Conservation (phyloP, 306 rosid species). For the Begonia peltatifolia region DNA sequence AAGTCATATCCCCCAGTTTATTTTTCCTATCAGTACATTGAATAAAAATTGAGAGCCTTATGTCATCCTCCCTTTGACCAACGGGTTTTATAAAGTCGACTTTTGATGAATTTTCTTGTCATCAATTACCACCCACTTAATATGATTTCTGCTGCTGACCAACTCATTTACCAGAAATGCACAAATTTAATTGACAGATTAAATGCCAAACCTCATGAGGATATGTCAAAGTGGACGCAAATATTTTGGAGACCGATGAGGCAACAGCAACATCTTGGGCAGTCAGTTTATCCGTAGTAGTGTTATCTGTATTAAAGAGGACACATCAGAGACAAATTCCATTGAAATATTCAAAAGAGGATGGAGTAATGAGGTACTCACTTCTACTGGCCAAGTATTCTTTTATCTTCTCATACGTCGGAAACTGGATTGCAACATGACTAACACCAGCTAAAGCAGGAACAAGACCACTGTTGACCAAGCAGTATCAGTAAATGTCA, state of each 20-base stretch:
- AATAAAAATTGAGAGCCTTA: too few relatives aligned
- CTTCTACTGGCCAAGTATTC: slow-evolving; percentile 52
- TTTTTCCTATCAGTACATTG: too few relatives aligned
- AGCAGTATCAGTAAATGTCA: slow-evolving; percentile 8
- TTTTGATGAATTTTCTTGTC: too few relatives aligned
- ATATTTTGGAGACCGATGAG: slow-evolving; percentile 72
- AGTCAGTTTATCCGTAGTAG: slow-evolving; percentile 48
- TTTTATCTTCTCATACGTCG: slow-evolving; percentile 66
- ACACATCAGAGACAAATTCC: slow-evolving; percentile 1
- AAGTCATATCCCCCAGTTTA: too few relatives aligned
- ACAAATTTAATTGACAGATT: slow-evolving; percentile 6
- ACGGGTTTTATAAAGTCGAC: too few relatives aligned
- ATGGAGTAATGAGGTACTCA: slow-evolving; percentile 16
- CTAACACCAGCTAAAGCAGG: slow-evolving; percentile 90
- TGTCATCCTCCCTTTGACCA: too few relatives aligned
- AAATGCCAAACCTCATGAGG: slow-evolving; percentile 68
- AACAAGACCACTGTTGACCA: slow-evolving; percentile 57
- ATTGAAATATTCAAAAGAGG: neutral
- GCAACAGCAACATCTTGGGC: slow-evolving; percentile 83
- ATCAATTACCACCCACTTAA: too few relatives aligned
- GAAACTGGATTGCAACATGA: slow-evolving; percentile 87
- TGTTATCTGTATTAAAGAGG: slow-evolving; percentile 28
- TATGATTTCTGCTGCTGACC: neutral
- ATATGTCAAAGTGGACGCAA: slow-evolving; percentile 82
- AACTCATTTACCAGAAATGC: neutral